These are phyloP conservation scores for Sporothrix pseudoabietina DNA, from an alignment of 2,329 filamentous ascomycete species.

Conservation along the genomic window DNA sequence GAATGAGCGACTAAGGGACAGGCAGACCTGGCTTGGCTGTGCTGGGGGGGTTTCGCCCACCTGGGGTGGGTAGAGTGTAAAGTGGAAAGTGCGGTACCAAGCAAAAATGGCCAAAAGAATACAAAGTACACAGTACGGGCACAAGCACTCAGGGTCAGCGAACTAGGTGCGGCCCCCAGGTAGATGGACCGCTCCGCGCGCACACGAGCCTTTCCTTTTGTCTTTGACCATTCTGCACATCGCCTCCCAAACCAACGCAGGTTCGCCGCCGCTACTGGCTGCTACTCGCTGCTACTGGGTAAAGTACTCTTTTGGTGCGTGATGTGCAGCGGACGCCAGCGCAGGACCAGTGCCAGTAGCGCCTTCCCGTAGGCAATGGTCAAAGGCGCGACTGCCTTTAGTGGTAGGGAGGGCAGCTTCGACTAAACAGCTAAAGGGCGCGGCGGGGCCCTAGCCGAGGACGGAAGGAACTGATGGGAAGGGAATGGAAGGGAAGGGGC, in stretches of 20 bases:
- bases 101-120: neutral
- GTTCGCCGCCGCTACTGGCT: slow-evolving; percentile 8
- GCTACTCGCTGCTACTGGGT: neutral
- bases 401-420: neutral
- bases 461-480: slow-evolving; percentile 32
- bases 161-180: slow-evolving; percentile 31
- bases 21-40: neutral
- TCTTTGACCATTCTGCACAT: neutral
- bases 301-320: slow-evolving; percentile 4
- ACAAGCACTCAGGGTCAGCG: slow-evolving; percentile 25
- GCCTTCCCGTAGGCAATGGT: neutral
- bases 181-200: slow-evolving; percentile 34
- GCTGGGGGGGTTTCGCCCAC: neutral
- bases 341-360: neutral
- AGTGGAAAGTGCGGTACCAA: neutral
- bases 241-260: neutral
- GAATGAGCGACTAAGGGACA: slow-evolving; percentile 20
- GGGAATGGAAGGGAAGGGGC: slow-evolving; percentile 30
- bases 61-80: neutral
- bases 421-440: slow-evolving; percentile 3
- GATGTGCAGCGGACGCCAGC: slow-evolving; percentile 10
- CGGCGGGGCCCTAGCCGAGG: slow-evolving; percentile 33
- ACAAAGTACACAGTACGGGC: slow-evolving; percentile 27
- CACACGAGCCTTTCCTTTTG: slow-evolving; percentile 10
- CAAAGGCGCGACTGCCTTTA: neutral